Evolutionary conservation across 495 filamentous ascomycete genomes (phyloP).

Genomic region (Tuber aestivum): DNA sequence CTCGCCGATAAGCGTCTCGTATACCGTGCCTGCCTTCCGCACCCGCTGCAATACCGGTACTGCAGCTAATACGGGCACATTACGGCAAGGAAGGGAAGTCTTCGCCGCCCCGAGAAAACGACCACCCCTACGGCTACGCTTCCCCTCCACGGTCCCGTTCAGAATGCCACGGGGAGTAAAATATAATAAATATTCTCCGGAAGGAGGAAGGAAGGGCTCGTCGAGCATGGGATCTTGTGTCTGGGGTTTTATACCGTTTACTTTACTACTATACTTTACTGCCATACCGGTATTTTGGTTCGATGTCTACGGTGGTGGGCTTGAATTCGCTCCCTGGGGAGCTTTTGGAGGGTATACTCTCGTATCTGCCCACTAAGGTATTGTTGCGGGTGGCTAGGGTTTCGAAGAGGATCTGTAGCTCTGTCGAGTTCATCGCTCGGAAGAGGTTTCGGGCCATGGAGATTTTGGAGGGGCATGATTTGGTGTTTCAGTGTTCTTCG

Average conservation of each 20-base stretch:
- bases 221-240: background rate
- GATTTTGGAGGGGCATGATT: slow-evolving; percentile 16
- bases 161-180: background rate
- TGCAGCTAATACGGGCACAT: background rate
- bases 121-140: background rate
- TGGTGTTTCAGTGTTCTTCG: slow-evolving; percentile 34
- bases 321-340: slow-evolving; percentile 24
- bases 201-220: background rate
- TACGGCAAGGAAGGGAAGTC: background rate
- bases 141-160: background rate
- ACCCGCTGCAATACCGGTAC: background rate
- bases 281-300: background rate
- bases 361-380: slow-evolving; percentile 11
- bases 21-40: background rate
- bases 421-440: slow-evolving; percentile 10
- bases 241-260: background rate
- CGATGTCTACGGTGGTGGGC: background rate
- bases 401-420: background rate
- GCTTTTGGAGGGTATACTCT: slow-evolving; percentile 29
- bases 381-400: background rate
- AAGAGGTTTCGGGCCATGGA: slow-evolving; percentile 21
- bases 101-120: background rate
- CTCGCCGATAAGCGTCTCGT: too few relatives aligned
- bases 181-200: background rate
- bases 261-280: background rate